Percentiles rank a stretch among this genome's conserved stretches.
phyloP scores from a whole-genome alignment of 2,329 filamentous ascomycete genomes.

The Paracamarosporium sp. region DNA sequence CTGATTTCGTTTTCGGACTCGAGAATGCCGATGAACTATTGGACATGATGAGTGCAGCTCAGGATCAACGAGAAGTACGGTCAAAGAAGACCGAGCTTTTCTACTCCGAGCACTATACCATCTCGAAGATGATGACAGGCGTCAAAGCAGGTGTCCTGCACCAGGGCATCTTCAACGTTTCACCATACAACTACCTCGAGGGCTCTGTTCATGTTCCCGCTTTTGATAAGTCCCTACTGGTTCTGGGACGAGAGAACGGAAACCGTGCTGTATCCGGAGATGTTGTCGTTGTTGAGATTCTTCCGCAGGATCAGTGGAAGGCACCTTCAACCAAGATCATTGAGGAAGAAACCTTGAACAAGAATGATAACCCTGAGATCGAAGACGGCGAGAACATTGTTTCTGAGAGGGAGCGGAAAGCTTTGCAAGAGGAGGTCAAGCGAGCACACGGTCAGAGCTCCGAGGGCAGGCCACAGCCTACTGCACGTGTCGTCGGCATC shows the following conservation, averaged over 20 bases:
- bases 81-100: slow-evolving; percentile 74
- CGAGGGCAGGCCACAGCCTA: slow-evolving; percentile 85
- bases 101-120: slow-evolving; percentile 86
- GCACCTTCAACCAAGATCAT: slow-evolving; percentile 93
- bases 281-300: slow-evolving; percentile 87
- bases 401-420: slow-evolving; percentile 85
- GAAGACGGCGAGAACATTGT: slow-evolving; percentile 77
- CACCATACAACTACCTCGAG: slow-evolving; percentile 97
- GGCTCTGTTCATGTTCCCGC: slow-evolving; percentile 88
- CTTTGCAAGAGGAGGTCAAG: slow-evolving; percentile 89
- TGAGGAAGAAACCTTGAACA: slow-evolving; percentile 89
- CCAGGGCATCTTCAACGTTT: slow-evolving; percentile 95
- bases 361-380: slow-evolving; percentile 89
- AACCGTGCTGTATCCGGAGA: slow-evolving; percentile 93
- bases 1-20: slow-evolving; percentile 81
- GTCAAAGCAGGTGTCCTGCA: slow-evolving; percentile 88
- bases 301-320: slow-evolving; percentile 97
- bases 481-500: slow-evolving; percentile 88
- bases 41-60: slow-evolving; percentile 88
- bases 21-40: slow-evolving; percentile 84
- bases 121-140: slow-evolving; percentile 94
- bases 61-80: slow-evolving; percentile 70
- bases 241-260: slow-evolving; percentile 93
- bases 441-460: slow-evolving; percentile 77
- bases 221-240: slow-evolving; percentile 86